Base-by-base conservation (phyloP, 2,329 filamentous ascomycete species). In the Esteya vermicola region DNA sequence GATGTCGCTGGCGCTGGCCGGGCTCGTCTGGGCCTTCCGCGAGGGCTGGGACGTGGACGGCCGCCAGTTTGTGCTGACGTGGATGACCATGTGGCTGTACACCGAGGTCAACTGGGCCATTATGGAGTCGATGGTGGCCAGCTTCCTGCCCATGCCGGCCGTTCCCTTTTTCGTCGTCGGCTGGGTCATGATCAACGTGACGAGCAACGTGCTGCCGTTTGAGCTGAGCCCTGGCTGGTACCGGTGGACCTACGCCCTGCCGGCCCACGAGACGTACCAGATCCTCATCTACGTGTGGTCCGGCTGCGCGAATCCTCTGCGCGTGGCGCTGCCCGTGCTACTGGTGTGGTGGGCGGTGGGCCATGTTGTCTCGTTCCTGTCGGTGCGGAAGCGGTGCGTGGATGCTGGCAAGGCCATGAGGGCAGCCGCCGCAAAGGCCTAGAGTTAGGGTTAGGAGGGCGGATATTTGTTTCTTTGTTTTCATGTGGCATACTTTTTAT, bases 131-230 rank as follows among this genome's bases (percentile, higher is more conserved):
- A 18, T 38, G 13, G 25, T 42, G 3, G 40, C 18, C 30, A 38
- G 28, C 35, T 38, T 30, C 25, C 26, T 42, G 2, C 35, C 40
- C 22, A 18, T 42, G 40, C 21, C 8, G 7, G 25, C 38, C 20
- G 9, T 23, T 4, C 9, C 40, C 20, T 33, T 35, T 19, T 32
- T 42, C 4, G 16, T 42, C 1, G n/a, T 68, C 6, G 48, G 55
- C 0, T 69, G 65, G 65, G 48, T 67, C 6, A 51, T 67, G 10
- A 18, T 57, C 25, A 68, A 68, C 43, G 49, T 67, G 5, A 51
- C 60, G 0, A 60, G 56, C 4, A 57, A 60, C 10, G 47, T 68
- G 12, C 50, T 60, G 6, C 64, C 65, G 1, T 58, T 67, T 16
- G 61, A 64, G 36, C 48, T 66, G 1, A 55, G 54, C 0, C 52